phyloP scores from a whole-genome alignment of 1,139 yeast genomes.

The Candida neerlandica region DNA sequence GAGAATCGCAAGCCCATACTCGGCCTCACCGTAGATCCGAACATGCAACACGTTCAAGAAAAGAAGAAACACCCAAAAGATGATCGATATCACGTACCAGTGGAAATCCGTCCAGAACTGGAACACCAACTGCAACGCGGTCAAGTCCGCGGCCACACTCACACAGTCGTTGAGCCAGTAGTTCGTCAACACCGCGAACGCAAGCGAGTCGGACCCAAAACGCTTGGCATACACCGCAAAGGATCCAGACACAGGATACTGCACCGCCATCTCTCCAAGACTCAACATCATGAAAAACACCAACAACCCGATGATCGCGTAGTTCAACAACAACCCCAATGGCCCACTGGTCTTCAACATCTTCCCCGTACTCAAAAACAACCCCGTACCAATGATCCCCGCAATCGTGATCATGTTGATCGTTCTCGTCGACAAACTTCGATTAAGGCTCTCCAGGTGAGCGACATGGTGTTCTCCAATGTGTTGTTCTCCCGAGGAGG shows the following conservation, averaged over 20 bases:
- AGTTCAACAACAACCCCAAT: conserved; percentile 58
- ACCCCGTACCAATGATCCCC: conserved; percentile 71
- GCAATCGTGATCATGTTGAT: conserved; percentile 67
- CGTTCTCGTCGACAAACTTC: conserved; percentile 54
- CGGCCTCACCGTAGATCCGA: conserved; percentile 47
- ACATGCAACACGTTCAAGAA: conserved; percentile 57
- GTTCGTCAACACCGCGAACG: conserved; percentile 62
- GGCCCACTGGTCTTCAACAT: conserved; percentile 68
- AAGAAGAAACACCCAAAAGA: conserved; percentile 60
- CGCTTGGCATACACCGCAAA: conserved; percentile 62
- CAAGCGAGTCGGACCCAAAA: conserved; percentile 63
- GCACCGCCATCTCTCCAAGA: conserved; percentile 67
- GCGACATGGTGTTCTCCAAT: neutral
- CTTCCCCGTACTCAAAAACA: conserved; percentile 64
- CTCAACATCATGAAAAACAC: conserved; percentile 63
- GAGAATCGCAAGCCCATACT: conserved; percentile 44
- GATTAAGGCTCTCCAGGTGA: conserved; percentile 33
- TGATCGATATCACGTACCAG: conserved; percentile 56
- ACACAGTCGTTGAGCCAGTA: conserved; percentile 70
- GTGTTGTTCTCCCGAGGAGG: neutral
- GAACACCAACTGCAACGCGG: conserved; percentile 60
- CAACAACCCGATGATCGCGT: conserved; percentile 57
- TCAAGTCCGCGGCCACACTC: conserved; percentile 62
- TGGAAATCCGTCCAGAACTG: conserved; percentile 66
- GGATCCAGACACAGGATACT: conserved; percentile 64